phyloP scores from a whole-genome alignment of 805 yeast genomes.

The Saturnispora besseyi region DNA sequence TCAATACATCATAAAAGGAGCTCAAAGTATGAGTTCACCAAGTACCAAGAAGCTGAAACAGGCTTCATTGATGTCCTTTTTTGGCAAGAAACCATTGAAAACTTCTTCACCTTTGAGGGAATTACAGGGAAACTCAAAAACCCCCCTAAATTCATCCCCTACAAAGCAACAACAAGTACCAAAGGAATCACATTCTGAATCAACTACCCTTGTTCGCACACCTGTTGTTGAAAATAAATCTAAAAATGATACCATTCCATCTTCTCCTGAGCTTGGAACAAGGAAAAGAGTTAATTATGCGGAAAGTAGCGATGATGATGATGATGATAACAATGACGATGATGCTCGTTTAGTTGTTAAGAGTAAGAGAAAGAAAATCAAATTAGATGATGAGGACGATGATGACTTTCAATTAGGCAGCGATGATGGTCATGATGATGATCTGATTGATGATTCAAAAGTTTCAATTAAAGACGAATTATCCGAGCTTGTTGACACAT shows the following conservation, averaged over 20 bases:
- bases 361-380: conserved; percentile 10
- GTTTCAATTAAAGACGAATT: conserved; percentile 11
- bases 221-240: conserved; percentile 10
- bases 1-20: not conserved
- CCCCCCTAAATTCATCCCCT: not conserved
- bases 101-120: not conserved
- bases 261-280: conserved; percentile 15
- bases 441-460: conserved; percentile 8
- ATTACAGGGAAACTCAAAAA: not conserved
- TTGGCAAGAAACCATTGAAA: conserved; percentile 10
- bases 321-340: conserved; percentile 15
- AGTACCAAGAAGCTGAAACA: conserved; percentile 19
- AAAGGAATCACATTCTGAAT: not conserved
- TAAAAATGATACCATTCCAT: conserved; percentile 11
- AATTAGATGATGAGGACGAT: conserved; percentile 16
- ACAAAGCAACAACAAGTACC: not conserved
- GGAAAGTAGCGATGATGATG: conserved; percentile 15
- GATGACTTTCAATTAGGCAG: conserved; percentile 17
- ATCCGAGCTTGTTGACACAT: conserved; percentile 9
- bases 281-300: conserved; percentile 16
- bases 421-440: conserved; percentile 18
- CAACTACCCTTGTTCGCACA: conserved; percentile 3
- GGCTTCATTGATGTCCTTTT: conserved; percentile 26
- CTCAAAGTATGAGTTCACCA: conserved; percentile 7
- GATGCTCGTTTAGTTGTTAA: conserved; percentile 5